A percentile compares a stretch with the other conserved stretches of the same genome.
Evolutionary conservation across 2,329 filamentous ascomycete species (phyloP).

Genomic region (Tolypocladium ophioglossoides): DNA sequence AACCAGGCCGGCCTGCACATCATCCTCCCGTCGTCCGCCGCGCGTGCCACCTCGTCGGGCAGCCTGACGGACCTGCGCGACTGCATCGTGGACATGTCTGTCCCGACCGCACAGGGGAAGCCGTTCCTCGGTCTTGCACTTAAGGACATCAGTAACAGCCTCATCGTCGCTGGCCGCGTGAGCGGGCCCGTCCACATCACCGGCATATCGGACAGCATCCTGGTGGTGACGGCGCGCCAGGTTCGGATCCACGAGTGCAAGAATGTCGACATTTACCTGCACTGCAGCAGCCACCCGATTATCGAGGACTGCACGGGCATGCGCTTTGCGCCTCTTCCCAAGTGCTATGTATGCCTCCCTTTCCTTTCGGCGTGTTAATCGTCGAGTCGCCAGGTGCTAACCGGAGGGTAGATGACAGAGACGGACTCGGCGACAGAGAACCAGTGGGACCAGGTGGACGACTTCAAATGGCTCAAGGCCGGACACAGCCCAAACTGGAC

Average conservation of each 20-base stretch:
- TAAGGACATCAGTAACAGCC: slow-evolving; percentile 56
- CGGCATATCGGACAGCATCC: slow-evolving; percentile 56
- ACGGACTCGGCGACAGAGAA: slow-evolving; percentile 37
- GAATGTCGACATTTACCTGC: slow-evolving; percentile 74
- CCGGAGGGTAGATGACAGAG: slow-evolving; percentile 11
- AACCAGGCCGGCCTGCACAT: slow-evolving; percentile 63
- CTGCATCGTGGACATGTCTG: slow-evolving; percentile 74
- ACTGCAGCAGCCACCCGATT: slow-evolving; percentile 75
- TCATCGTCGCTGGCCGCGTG: slow-evolving; percentile 72
- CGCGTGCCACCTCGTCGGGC: slow-evolving; percentile 61
- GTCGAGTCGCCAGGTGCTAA: background rate
- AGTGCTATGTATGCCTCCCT: slow-evolving; percentile 49
- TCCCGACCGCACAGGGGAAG: slow-evolving; percentile 42
- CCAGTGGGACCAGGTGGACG: slow-evolving; percentile 83
- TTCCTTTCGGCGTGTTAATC: background rate
- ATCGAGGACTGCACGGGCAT: slow-evolving; percentile 80
- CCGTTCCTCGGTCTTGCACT: slow-evolving; percentile 61
- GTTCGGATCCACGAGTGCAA: slow-evolving; percentile 84
- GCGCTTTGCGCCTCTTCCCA: slow-evolving; percentile 68
- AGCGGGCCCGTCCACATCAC: slow-evolving; percentile 79
- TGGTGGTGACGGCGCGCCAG: slow-evolving; percentile 75
- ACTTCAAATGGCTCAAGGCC: slow-evolving; percentile 93
- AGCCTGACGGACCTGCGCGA: slow-evolving; percentile 57
- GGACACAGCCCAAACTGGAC: slow-evolving; percentile 85
- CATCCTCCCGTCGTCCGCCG: slow-evolving; percentile 61